These are phyloP conservation scores for Hylodesmum podocarpum DNA, from an alignment of 306 rosid genomes.

Conservation along the genomic window DNA sequence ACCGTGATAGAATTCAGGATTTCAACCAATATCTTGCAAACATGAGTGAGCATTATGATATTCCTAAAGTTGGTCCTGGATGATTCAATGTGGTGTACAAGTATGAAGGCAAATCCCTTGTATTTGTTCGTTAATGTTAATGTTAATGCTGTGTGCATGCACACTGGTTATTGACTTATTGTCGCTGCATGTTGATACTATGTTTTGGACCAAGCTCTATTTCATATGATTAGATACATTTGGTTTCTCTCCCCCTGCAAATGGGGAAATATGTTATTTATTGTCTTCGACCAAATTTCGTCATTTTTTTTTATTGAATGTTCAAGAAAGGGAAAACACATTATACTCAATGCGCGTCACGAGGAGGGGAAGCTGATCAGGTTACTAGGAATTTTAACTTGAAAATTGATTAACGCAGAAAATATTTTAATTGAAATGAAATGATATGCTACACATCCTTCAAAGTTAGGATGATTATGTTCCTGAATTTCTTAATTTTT, in stretches of 20 bases:
- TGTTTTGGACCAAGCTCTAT: not conserved
- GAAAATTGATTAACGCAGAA: not conserved
- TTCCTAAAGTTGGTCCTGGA: constrained; percentile 97
- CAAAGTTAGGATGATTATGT: too few relatives aligned
- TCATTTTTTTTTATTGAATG: not conserved
- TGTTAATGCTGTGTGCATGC: not conserved
- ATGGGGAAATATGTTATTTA: not conserved
- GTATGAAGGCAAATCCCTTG: constrained; percentile 6
- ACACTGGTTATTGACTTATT: constrained; percentile 20
- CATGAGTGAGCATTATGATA: constrained; percentile 99
- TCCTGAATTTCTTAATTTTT: too few relatives aligned
- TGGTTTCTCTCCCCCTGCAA: not conserved
- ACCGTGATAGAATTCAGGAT: constrained; percentile 95
- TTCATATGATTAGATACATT: constrained; percentile 13
- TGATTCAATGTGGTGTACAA: constrained; percentile 24
- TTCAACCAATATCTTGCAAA: constrained; percentile 96
- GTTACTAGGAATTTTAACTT: not conserved
- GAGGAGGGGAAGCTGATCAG: not conserved
- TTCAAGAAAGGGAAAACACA: not conserved
- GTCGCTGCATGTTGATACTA: not conserved
- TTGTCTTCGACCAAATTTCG: not conserved
- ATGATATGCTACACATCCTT: not conserved
- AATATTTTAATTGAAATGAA: not conserved
- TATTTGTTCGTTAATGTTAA: constrained; percentile 28
- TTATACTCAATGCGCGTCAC: too few relatives aligned